Conservation (phyloP, 352 stramenopile species). For the Saprolegnia diclina region DNA sequence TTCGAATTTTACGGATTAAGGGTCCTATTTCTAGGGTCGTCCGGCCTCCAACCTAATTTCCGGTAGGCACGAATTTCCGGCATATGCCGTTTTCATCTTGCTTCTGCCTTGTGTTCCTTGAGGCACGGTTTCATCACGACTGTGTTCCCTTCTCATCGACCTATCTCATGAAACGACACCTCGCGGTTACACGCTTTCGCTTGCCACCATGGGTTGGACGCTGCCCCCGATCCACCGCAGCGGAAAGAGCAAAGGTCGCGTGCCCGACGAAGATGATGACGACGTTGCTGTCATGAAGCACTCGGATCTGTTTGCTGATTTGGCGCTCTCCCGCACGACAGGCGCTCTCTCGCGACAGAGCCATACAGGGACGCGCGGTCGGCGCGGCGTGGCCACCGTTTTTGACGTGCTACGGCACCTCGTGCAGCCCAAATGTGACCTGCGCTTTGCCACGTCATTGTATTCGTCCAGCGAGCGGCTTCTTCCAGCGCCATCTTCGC, state of each 20-base stretch:
- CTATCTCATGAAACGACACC: no score
- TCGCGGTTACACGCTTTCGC: no score
- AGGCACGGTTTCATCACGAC: no score
- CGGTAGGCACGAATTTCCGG: no score
- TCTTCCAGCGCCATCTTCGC: no score
- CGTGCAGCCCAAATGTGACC: neutral
- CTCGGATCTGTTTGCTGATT: neutral
- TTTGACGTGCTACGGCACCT: neutral
- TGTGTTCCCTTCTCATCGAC: no score
- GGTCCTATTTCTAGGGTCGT: no score
- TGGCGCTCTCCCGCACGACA: neutral
- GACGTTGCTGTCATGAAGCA: neutral
- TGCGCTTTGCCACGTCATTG: neutral
- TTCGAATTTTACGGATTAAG: no score
- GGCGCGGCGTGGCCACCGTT: neutral
- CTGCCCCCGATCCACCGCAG: neutral
- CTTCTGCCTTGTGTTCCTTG: no score
- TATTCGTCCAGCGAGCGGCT: neutral
- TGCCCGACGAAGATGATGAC: neutral
- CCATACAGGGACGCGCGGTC: neutral
- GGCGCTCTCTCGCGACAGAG: neutral
- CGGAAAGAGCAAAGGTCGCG: neutral
- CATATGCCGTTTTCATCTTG: no score
- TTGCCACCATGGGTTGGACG: neutral
- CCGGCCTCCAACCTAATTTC: no score